These are phyloP conservation scores for Fragaria ananassa DNA, from an alignment of 306 rosid genomes.

Conservation along the genomic window DNA sequence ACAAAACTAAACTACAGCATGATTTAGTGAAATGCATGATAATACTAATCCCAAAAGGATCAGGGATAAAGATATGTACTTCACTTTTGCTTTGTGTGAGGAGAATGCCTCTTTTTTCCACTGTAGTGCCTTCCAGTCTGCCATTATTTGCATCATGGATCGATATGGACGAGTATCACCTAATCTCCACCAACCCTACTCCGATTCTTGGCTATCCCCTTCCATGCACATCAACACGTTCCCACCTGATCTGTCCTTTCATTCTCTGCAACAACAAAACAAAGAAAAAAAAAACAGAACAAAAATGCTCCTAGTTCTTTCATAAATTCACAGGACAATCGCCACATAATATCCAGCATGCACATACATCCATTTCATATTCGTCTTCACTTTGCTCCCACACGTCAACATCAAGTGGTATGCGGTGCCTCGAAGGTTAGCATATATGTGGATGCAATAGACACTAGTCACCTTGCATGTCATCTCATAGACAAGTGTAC, in stretches of 20 bases:
- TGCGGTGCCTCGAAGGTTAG: slow-evolving; percentile 3
- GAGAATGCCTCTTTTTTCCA: background rate
- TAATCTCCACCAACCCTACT: slow-evolving; percentile 21
- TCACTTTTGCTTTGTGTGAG: background rate
- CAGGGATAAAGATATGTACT: background rate
- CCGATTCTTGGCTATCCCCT: slow-evolving; percentile 2
- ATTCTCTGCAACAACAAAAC: background rate
- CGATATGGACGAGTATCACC: slow-evolving; percentile 17
- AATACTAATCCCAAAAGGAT: too few relatives aligned
- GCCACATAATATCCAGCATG: background rate
- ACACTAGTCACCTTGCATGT: slow-evolving; percentile 46
- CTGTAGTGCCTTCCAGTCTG: background rate
- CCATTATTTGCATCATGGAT: background rate
- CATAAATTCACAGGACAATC: background rate
- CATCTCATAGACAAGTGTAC: background rate
- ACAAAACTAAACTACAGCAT: too few relatives aligned
- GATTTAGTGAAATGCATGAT: too few relatives aligned
- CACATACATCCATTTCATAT: background rate
- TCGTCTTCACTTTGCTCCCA: background rate
- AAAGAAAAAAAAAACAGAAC: background rate
- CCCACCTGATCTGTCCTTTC: slow-evolving; percentile 2
- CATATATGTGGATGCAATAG: background rate
- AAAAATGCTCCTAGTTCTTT: background rate
- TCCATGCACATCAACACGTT: slow-evolving; percentile 34
- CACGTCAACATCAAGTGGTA: slow-evolving; percentile 16